Evolutionary conservation across 2,329 filamentous ascomycete genomes (phyloP), one percentile per base, ranked within the genome.

Genomic region (Aureobasidium pullulans): DNA sequence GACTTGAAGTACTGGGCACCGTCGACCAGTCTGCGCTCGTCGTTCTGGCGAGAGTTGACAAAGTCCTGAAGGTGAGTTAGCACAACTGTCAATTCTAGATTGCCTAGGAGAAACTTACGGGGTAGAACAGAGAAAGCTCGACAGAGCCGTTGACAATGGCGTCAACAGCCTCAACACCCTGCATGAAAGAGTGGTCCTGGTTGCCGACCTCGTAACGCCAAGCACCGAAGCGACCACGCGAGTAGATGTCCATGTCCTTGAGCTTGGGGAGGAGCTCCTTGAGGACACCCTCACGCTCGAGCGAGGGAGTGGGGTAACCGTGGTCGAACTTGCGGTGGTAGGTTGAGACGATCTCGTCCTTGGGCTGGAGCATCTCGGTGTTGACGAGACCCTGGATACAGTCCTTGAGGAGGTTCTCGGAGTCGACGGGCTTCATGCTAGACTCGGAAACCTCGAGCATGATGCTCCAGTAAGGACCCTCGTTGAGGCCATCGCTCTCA

Each of bases 391-490:
- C 94, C 79, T 96, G 89, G 73, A 99, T 97, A 70, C 85, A 94
- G 71, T 99, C 92, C 75, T 83, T 84, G 69, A 99, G 81, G 64
- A 99, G 77, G 74, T 87, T 96, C 68, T 85, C 84, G 68, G 88
- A 80, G 75, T 97, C 86, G 34, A 97, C 92, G 40, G 91, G 90
- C 84, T 99, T 99, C 87, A 96, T 85, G 70, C 84, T 84, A 34
- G 93, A 97, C 78, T 99, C 90, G 34, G 94, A 97, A 62, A 99
- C 88, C 78, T 99, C 94, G 68, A 99, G 80, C 94, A 99, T 99
- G 81, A 99, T 95, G 64, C 93, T 97, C 94, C 94, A 99, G 85
- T 99, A 99, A 43, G 94, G 94, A 36, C 94, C 94, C 70, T 88
- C 84, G 80, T 94, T 83, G 62, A 90, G 77, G 70, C 89, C 85